Evolutionary conservation across 2,329 filamentous ascomycete species (phyloP), one percentile per base, ranked within the genome.

Genomic region (Parastagonospora nodorum): DNA sequence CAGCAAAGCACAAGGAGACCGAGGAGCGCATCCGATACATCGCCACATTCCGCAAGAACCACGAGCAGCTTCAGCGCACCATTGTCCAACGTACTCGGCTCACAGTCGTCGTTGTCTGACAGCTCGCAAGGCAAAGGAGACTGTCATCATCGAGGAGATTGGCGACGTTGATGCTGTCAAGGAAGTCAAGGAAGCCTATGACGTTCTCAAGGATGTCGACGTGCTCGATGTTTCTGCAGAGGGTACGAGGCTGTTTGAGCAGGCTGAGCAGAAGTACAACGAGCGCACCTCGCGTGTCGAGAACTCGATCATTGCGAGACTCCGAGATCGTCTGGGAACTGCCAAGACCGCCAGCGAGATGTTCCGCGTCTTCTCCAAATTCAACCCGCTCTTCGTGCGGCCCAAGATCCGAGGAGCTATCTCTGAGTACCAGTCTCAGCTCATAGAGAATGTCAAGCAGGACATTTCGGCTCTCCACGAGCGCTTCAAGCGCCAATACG

Each of bases 341-440:
- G 93, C 94, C 10, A 97, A 96, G 80, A 96, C 92, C 55, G 94
- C 94, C 35, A 97, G 96, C 70, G 95, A 99, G 76, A 99, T 99
- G 94, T 99, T 99, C 74, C 89, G 95, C 47, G 94, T 99, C 55
- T 99, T 99, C 74, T 97, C 94, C 45, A 97, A 97, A 72, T 99
- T 99, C 83, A 99, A 99, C 71, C 94, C 94, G 2, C 86, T 99
- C 28, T 96, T 99, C 64, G 93, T 99, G 49, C 87, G 94, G 52
- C 94, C 94, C n/a, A 99, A 99, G 81, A 97, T 99, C 76, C 88
- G 94, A 60, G 92, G 95, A 61, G 95, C 94, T 48, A 99, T 99
- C 67, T 90, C 92, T 37, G 93, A 99, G 76, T 99, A 99, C 72
- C 94, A 99, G 74, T 94, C 93, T 4, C 92, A 97, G 74, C 86